Evolutionary conservation across 768 basidiomycete genomes (phyloP), one percentile per base, ranked within the genome.

Genomic region (Tylopilus felleus): DNA sequence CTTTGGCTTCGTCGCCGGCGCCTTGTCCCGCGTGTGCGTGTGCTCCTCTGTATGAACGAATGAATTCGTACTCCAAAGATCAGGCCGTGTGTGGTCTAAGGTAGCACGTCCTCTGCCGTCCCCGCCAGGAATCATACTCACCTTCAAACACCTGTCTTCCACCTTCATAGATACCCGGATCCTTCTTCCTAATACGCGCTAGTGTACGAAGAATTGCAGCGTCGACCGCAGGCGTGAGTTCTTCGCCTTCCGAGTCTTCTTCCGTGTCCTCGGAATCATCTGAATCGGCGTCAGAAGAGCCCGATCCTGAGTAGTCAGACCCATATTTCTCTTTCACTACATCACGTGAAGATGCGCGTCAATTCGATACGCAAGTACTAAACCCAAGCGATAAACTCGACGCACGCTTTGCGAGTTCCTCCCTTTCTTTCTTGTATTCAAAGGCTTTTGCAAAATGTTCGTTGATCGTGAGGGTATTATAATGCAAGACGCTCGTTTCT

Each of bases 231-330:
- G 94, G 93, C 0, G 95, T 98, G 47, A 98, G 81, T 67, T 98
- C 91, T 61, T 93, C 92, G 14, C 94, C 97, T 53, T 96, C 90
- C 65, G 94, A 90, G 67, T 98, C 95, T 66, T 98, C 95, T 62
- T 93, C 90, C 40, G 82, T 86, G 27, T 81, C 80, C 65, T 92
- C 89, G 0, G 86, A 88, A 2, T 79, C 83, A 17, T 76, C 76
- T 1, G 74, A 78, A 19, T 73, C 73, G 0, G 22, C 25, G 6
- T 51, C 57, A 19, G 58, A 57, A n/a, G 52, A 41, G 22, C 53
- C 56, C 4, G 60, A 54, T 4, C 16, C 55, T 33, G 85, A 84
- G 36, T 72, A 73, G 64, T 90, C 87, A 0, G 88, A 88, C 21
- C 90, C 88, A 68, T 94, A 92, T 71, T 93, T 91, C 50, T 88